phyloP scores from a whole-genome alignment of 495 filamentous ascomycete species.

The Aspergillus coremiiformis region DNA sequence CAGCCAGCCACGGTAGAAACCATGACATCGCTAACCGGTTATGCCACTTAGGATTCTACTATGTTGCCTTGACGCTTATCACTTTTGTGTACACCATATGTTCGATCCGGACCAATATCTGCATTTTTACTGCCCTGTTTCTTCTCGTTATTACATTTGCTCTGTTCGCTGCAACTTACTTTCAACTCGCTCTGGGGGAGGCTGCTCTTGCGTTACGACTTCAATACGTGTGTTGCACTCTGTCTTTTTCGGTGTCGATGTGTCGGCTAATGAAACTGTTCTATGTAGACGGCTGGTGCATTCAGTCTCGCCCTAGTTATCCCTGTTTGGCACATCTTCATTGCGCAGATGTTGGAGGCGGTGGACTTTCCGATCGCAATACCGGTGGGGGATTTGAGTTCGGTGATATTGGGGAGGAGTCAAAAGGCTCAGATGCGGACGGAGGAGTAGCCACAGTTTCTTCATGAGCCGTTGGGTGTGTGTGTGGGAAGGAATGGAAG shows the following conservation, averaged over 20 bases:
- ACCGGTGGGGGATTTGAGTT: conserved; percentile 32
- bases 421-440: conserved; percentile 16
- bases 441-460: background rate
- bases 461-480: background rate
- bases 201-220: conserved; percentile 25
- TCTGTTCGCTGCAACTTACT: conserved; percentile 51
- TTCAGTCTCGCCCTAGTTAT: conserved; percentile 50
- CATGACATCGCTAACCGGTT: background rate
- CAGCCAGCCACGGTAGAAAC: background rate
- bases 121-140: conserved; percentile 59
- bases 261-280: background rate
- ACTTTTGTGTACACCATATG: conserved; percentile 61
- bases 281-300: conserved; percentile 23
- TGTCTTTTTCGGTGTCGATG: background rate
- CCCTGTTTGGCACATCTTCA: conserved; percentile 60
- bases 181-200: conserved; percentile 41
- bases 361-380: conserved; percentile 32
- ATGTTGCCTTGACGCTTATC: conserved; percentile 36
- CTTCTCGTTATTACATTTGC: conserved; percentile 52
- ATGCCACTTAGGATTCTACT: conserved; percentile 22
- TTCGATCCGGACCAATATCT: conserved; percentile 62
- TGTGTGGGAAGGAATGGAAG: too few relatives aligned
- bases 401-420: conserved; percentile 22
- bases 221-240: conserved; percentile 21
- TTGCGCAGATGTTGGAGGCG: conserved; percentile 52